phyloP scores from a whole-genome alignment of 208 protist genomes.

The Wallacemonas sp. region DNA sequence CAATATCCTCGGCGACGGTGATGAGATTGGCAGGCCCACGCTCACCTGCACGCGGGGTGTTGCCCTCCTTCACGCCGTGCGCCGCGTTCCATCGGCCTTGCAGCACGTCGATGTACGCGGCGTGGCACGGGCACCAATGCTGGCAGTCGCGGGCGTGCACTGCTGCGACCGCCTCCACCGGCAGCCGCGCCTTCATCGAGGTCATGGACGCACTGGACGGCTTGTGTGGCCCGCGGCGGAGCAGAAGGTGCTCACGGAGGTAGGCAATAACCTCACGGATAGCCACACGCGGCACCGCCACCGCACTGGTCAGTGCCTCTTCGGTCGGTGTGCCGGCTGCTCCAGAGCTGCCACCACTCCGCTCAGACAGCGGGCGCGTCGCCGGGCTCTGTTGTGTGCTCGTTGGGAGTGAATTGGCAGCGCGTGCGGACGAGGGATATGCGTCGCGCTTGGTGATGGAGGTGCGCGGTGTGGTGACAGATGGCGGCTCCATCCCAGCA shows the following conservation, averaged over 20 bases:
- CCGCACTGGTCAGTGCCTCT: slow-evolving; percentile 1
- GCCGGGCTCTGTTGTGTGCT: no score
- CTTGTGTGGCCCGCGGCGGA: slow-evolving; percentile 43
- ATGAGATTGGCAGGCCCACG: neutral
- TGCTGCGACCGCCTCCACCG: neutral
- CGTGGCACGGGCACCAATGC: slow-evolving; percentile 2
- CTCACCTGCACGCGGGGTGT: neutral
- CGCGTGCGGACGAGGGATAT: no score
- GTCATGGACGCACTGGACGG: neutral
- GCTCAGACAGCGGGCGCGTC: no score
- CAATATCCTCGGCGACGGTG: neutral
- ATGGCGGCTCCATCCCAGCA: no score
- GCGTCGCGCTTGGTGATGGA: no score
- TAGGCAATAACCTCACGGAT: slow-evolving; percentile 37
- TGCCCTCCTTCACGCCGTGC: neutral
- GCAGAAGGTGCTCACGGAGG: slow-evolving; percentile 34
- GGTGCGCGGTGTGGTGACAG: slow-evolving; percentile 1
- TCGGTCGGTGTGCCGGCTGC: neutral
- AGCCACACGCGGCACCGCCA: slow-evolving; percentile 26
- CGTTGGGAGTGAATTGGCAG: no score
- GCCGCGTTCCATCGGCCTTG: slow-evolving; percentile 13
- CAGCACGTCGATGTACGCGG: slow-evolving; percentile 13
- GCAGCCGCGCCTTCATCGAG: slow-evolving; percentile 8
- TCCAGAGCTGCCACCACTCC: neutral
- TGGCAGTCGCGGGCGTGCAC: neutral